Evolutionary conservation across 257 asterid species (phyloP).

Genomic region (Plectranthus barbatus): DNA sequence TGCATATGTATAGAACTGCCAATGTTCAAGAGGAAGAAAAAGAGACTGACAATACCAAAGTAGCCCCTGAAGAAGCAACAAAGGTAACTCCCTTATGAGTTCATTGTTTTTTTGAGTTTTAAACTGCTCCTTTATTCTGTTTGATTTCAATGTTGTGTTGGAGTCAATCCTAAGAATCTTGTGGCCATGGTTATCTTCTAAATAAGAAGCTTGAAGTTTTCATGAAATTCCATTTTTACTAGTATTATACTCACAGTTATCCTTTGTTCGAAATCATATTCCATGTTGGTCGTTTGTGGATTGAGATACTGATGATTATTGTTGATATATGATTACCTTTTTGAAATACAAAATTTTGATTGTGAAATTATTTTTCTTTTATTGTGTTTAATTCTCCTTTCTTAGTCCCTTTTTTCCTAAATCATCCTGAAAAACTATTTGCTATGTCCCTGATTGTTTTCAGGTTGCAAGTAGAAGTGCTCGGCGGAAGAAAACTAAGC

Average conservation of each 20-base stretch:
- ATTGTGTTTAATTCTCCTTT: neutral
- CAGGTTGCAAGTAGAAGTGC: slow-evolving; percentile 88
- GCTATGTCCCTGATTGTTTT: slow-evolving; percentile 10
- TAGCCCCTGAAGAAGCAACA: slow-evolving; percentile 28
- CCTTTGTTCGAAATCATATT: neutral
- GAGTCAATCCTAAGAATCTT: neutral
- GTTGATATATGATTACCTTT: neutral
- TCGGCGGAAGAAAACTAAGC: slow-evolving; percentile 50
- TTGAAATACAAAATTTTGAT: neutral
- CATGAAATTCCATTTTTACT: neutral
- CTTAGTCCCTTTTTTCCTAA: neutral
- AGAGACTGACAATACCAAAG: slow-evolving; percentile 27
- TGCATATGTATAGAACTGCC: slow-evolving; percentile 30
- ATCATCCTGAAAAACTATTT: slow-evolving; percentile 4
- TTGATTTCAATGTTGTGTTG: neutral
- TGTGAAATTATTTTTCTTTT: neutral
- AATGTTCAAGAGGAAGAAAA: slow-evolving; percentile 33
- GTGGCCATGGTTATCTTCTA: neutral
- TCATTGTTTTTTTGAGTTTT: slow-evolving; percentile 7
- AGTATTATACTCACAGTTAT: neutral
- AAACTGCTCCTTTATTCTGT: neutral
- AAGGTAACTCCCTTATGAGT: slow-evolving; percentile 32
- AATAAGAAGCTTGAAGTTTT: neutral
- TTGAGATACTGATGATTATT: neutral
- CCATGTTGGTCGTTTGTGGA: neutral